Conservation (phyloP, 2,329 filamentous ascomycete genomes). For the Tolypocladium paradoxum region DNA sequence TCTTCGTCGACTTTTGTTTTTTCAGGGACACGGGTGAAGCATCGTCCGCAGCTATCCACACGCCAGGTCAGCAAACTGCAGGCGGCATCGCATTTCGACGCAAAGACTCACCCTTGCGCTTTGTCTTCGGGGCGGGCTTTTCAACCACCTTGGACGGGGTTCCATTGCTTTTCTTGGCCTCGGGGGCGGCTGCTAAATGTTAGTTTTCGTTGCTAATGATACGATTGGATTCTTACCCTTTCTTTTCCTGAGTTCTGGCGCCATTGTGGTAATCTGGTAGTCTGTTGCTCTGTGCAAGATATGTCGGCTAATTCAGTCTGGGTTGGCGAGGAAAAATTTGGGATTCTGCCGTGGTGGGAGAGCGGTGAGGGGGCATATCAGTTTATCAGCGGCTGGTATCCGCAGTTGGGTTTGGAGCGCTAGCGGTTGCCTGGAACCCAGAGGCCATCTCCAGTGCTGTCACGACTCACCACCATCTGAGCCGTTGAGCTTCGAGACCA, state of each 20-base stretch:
- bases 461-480: too few relatives aligned
- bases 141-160: conserved; percentile 6
- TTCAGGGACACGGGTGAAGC: conserved; percentile 32
- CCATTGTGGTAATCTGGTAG: conserved; percentile 24
- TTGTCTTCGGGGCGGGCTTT: conserved; percentile 16
- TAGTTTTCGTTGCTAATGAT: conserved; percentile 1
- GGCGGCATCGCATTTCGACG: not conserved
- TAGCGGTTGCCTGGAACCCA: not conserved
- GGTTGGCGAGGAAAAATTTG: conserved; percentile 20
- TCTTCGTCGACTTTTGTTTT: conserved; percentile 34
- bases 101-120: conserved; percentile 19
- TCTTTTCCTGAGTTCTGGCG: conserved; percentile 32
- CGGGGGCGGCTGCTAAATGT: conserved; percentile 13
- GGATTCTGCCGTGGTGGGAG: conserved; percentile 23
- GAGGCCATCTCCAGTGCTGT: not conserved
- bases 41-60: conserved; percentile 28
- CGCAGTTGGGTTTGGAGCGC: not conserved
- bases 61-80: conserved; percentile 11
- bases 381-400: conserved; percentile 2
- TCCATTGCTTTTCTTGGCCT: conserved; percentile 19
- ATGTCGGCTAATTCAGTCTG: not conserved
- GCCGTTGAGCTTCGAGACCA: not conserved
- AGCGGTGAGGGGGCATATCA: conserved; percentile 20
- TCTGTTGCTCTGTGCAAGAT: conserved; percentile 1
- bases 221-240: conserved; percentile 14